Evolutionary conservation across 2,329 filamentous ascomycete genomes (phyloP).

Genomic region (Cephalotrichum gorgonifer): DNA sequence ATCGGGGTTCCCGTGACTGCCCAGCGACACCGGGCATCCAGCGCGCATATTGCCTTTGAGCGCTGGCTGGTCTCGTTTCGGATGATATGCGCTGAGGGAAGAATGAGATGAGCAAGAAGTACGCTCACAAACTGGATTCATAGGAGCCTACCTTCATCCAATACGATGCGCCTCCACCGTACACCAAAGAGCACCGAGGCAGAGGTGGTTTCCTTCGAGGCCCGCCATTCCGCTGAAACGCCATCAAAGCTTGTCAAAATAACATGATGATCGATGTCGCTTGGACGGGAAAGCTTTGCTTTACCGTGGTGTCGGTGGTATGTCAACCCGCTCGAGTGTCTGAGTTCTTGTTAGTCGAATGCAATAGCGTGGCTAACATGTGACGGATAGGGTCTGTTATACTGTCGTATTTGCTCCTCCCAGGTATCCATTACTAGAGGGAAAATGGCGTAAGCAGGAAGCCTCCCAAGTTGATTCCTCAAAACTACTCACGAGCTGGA

Average conservation of each 20-base stretch:
- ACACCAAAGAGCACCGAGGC: slow-evolving; percentile 19
- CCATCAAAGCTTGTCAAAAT: background rate
- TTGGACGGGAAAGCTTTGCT: background rate
- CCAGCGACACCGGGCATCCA: slow-evolving; percentile 29
- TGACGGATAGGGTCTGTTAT: background rate
- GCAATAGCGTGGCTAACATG: no score
- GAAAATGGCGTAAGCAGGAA: background rate
- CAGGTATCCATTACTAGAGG: background rate
- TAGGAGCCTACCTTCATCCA: slow-evolving; percentile 24
- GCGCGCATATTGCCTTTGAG: slow-evolving; percentile 22
- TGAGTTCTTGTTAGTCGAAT: background rate
- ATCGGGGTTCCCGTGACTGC: slow-evolving; percentile 38
- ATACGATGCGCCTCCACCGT: slow-evolving; percentile 25
- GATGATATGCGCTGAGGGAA: slow-evolving; percentile 25
- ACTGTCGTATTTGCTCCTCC: background rate
- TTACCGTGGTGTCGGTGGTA: background rate
- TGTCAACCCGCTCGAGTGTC: background rate
- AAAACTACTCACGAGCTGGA: background rate
- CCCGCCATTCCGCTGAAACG: slow-evolving; percentile 22
- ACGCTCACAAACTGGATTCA: background rate
- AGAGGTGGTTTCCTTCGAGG: background rate
- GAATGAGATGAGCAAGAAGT: background rate
- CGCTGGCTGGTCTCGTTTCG: slow-evolving; percentile 21
- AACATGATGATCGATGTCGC: background rate
- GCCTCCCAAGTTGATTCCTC: background rate